phyloP scores from a whole-genome alignment of 345 rosid species.

The Mercurialis annua region DNA sequence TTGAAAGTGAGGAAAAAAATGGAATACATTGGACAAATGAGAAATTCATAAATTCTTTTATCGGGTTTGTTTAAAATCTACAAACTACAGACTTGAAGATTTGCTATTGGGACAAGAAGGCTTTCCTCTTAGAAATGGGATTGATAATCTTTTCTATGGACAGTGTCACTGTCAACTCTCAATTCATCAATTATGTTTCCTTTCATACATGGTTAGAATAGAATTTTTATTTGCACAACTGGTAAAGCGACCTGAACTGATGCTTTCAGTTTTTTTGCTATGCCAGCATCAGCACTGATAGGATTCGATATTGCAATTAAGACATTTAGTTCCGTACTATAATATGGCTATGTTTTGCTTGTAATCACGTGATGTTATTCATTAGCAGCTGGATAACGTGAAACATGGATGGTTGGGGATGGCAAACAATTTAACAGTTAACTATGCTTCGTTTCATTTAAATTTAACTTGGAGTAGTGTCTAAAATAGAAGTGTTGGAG shows the following conservation, averaged over 20 bases:
- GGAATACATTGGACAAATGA: background rate
- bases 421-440: background rate
- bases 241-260: no score
- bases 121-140: background rate
- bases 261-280: background rate
- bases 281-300: background rate
- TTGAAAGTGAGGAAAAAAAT: background rate
- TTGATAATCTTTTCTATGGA: background rate
- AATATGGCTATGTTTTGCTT: background rate
- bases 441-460: background rate
- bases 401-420: background rate
- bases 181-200: background rate
- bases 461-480: no score
- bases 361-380: slow-evolving; percentile 1
- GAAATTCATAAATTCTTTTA: no score
- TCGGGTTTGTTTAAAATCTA: no score
- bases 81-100: no score
- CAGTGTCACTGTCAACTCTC: background rate
- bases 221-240: no score
- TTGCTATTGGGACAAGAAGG: background rate
- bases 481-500: no score
- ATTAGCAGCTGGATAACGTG: background rate
- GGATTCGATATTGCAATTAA: background rate
- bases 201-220: background rate
- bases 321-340: background rate